Percentiles rank a stretch among this genome's conserved stretches.
These are phyloP conservation scores for Adansonia grandidieri DNA, from an alignment of 441 rosid species.

Conservation along the genomic window DNA sequence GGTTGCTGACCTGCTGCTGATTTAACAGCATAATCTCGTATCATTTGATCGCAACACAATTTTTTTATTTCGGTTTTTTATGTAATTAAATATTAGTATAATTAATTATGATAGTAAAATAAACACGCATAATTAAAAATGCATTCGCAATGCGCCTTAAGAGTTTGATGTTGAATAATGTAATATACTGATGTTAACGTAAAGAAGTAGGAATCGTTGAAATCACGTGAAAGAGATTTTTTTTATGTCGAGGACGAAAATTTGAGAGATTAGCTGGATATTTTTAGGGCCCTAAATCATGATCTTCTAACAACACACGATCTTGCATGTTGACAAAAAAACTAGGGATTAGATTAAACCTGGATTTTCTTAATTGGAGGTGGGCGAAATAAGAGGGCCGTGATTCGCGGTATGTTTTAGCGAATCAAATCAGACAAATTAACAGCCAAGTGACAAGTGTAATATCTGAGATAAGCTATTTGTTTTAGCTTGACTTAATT, in stretches of 20 bases:
- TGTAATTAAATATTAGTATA: too few species aligned
- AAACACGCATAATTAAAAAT: too few species aligned
- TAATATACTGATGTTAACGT: not conserved
- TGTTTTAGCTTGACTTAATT: not conserved
- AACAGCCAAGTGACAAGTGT: not conserved
- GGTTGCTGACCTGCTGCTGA: too few species aligned
- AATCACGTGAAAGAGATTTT: not conserved
- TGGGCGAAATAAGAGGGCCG: constrained; percentile 36
- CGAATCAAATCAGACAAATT: constrained; percentile 17
- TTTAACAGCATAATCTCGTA: too few species aligned
- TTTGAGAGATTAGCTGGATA: not conserved
- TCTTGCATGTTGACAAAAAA: constrained; percentile 25
- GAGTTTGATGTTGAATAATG: not conserved
- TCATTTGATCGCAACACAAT: too few species aligned
- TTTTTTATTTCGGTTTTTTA: too few species aligned
- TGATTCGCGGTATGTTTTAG: constrained; percentile 35
- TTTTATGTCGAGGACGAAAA: not conserved
- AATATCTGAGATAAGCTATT: not conserved
- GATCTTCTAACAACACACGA: constrained; percentile 20
- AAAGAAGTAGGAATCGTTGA: not conserved
- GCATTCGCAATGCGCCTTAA: too few species aligned
- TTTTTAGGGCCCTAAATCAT: constrained; percentile 9
- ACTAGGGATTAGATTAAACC: not conserved
- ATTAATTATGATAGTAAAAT: too few species aligned
- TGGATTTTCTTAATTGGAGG: constrained; percentile 26